Percentiles rank a stretch among this genome's conserved stretches.
phyloP scores from a whole-genome alignment of 129 eudicot species.

The Chrysanthemum seticuspe region DNA sequence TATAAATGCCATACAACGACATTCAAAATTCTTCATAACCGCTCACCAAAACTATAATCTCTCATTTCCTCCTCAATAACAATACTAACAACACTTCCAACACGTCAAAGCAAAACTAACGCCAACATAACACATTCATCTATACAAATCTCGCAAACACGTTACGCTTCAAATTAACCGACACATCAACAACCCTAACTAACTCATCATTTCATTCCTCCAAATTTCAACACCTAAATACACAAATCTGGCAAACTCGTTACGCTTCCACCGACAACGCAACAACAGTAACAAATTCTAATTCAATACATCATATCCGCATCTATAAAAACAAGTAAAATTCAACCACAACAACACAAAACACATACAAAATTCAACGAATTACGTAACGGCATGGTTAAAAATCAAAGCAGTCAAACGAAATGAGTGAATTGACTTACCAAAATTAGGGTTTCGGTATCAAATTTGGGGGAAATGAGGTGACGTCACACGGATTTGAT shows the following conservation, averaged over 20 bases:
- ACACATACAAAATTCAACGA: slow-evolving; percentile 10
- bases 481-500: slow-evolving; percentile 22
- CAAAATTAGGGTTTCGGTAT: slow-evolving; percentile 29
- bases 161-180: background rate
- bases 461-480: slow-evolving; percentile 22
- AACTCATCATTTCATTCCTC: slow-evolving; percentile 8
- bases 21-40: background rate
- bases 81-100: slow-evolving; percentile 4
- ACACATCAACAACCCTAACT: background rate
- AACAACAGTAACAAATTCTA: slow-evolving; percentile 21
- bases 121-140: background rate
- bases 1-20: background rate
- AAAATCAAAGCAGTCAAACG: background rate
- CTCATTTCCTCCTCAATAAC: too few species aligned
- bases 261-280: background rate
- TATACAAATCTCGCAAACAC: slow-evolving; percentile 13
- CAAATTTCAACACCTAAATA: slow-evolving; percentile 19
- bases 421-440: slow-evolving; percentile 35
- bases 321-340: slow-evolving; percentile 14
- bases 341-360: slow-evolving; percentile 18
- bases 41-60: background rate
- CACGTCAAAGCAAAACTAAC: background rate
- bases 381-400: background rate
- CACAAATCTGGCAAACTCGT: background rate
- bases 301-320: slow-evolving; percentile 9